Evolutionary conservation across 805 yeast genomes (phyloP), one percentile per base, ranked within the genome.

Genomic region (Tetrapisispora nanseiensis): DNA sequence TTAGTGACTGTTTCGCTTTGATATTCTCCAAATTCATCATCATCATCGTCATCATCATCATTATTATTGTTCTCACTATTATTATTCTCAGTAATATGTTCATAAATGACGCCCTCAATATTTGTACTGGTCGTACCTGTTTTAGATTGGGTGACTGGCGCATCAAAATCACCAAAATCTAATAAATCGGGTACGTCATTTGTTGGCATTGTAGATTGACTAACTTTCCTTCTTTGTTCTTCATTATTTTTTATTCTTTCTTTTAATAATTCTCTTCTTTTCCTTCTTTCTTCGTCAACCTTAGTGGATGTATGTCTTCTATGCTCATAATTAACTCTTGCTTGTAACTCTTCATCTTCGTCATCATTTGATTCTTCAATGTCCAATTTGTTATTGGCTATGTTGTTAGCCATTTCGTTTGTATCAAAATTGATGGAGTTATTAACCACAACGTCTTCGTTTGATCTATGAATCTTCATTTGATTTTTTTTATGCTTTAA

Each of bases 11-110:
- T 38, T 20, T 59, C 61, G 39, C 56, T 50, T 55, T 62, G 63
- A 52, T 61, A 59, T 43, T 65, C 65, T 33, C 71, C 68, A 48
- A 61, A 62, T 18, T 57, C 66, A 46, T 64, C 65, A 35, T 60
- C 63, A 8, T 57, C 57, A 13, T 53, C 59, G 12, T 57, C 60
- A 37, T 48, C 48, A 20, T 41, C 51, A 13, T 44, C 33, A 3
- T 30, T 22, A 12, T 39, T 36, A n/a, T 18, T 37, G 15, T 42
- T 41, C 37, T 42, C 40, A 23, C 19, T 15, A 11, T 22, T 24
- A 15, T n/a, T 31, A 19, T 29, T n/a, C n/a, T n/a, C n/a, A n/a
- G n/a, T n/a, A n/a, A n/a, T n/a, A n/a, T n/a, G n/a, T n/a, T n/a
- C n/a, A n/a, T n/a, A n/a, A n/a, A n/a, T n/a, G n/a, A n/a, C 20